Evolutionary conservation across 768 basidiomycete genomes (phyloP), one percentile per base, ranked within the genome.

Genomic region (Termitomyces sp.): DNA sequence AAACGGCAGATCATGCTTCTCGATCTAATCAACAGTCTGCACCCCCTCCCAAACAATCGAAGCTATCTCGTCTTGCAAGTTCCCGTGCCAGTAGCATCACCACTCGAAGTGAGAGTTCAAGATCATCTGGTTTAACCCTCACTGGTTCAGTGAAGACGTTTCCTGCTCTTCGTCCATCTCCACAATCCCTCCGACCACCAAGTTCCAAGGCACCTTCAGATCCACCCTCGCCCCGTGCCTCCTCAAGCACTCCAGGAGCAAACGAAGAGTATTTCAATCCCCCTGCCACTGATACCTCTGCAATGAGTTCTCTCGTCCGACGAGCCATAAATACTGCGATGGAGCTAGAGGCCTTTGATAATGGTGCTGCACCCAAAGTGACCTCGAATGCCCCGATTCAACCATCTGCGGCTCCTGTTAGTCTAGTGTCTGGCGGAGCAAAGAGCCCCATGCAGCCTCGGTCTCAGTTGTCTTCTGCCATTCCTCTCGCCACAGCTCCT

Each of bases 131-230:
- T 54, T 79, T 72, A 10, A 68, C 81, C 40, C 73, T 80, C 32
- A 71, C 81, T 0, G 83, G 81, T 3, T 84, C 88, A 23, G 75
- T 87, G n/a, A 80, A 84, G 61, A 90, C 89, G 1, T 91, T 85
- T 63, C 85, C 88, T 22, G 76, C 64, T 16, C 74, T 90, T 56
- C 84, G 89, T 16, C 89, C 88, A n/a, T 77, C 85, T 25, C 66
- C 82, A 3, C 76, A 80, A 46, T 90, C 88, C 15, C 63, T 73
- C 22, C 63, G 66, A 31, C 69, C 73, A 11, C 66, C 71, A 16
- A 76, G 70, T 58, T 70, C 75, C n/a, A 58, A 67, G 32, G 64
- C 60, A 1, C 69, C 75, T 27, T 63, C 64, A 1, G 66, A 57
- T 22, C 23, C n/a, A 27, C 53, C 53, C 12, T 52, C 56, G 53